phyloP scores from a whole-genome alignment of 768 basidiomycete species.

The Suillus clintonianus region DNA sequence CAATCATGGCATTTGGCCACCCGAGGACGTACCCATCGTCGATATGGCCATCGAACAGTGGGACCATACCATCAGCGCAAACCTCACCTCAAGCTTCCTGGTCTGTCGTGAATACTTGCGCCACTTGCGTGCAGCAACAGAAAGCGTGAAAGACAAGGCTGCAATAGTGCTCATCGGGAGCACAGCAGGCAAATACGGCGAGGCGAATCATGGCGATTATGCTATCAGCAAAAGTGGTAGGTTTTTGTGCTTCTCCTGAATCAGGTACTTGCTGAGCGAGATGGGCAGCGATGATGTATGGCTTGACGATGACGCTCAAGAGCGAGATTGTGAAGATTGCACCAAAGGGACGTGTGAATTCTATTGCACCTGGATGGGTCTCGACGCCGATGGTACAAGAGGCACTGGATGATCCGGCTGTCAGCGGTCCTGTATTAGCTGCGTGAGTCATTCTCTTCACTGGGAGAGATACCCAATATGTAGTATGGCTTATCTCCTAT shows the following conservation, averaged over 20 bases:
- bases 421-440: slow-evolving; percentile 61
- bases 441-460: slow-evolving; percentile 46
- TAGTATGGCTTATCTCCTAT: not conserved
- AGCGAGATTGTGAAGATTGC: slow-evolving; percentile 82
- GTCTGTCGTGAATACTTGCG: slow-evolving; percentile 61
- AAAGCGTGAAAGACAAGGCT: slow-evolving; percentile 51
- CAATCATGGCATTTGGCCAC: slow-evolving; percentile 60
- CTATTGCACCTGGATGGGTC: slow-evolving; percentile 70
- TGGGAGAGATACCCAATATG: not conserved
- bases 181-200: slow-evolving; percentile 72
- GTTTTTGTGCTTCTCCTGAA: slow-evolving; percentile 17
- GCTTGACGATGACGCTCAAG: slow-evolving; percentile 65
- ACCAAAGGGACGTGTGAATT: slow-evolving; percentile 67
- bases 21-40: slow-evolving; percentile 49
- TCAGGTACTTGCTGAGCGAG: not conserved
- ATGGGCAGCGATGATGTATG: slow-evolving; percentile 67
- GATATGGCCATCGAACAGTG: slow-evolving; percentile 65
- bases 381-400: slow-evolving; percentile 64
- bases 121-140: slow-evolving; percentile 39
- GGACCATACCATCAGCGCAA: slow-evolving; percentile 60
- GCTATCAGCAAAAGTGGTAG: slow-evolving; percentile 68
- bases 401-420: slow-evolving; percentile 53
- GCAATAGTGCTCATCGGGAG: slow-evolving; percentile 69
- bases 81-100: slow-evolving; percentile 71
- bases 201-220: slow-evolving; percentile 68